These are phyloP conservation scores for Aspergillus bertholletiae DNA, from an alignment of 495 filamentous ascomycete genomes.

Conservation along the genomic window DNA sequence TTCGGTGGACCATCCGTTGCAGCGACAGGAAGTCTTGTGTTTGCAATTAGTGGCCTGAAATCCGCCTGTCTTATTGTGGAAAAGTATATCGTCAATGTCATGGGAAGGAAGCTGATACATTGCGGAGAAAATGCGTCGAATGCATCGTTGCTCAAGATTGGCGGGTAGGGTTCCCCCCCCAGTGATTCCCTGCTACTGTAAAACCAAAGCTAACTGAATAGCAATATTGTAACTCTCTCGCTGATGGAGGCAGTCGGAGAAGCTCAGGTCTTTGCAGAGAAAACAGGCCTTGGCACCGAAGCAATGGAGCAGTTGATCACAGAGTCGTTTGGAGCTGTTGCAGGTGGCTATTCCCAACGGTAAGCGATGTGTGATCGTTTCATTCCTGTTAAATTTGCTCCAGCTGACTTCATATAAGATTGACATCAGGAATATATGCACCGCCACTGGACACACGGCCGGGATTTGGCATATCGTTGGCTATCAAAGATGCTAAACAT, in stretches of 20 bases:
- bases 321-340: not conserved
- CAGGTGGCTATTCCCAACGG: not conserved
- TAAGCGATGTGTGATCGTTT: not conserved
- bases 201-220: no score
- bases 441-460: not conserved
- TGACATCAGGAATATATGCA: not conserved
- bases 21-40: constrained; percentile 17
- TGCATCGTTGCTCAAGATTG: constrained; percentile 17
- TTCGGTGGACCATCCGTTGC: constrained; percentile 23
- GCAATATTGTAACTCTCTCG: constrained; percentile 15
- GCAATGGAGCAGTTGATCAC: constrained; percentile 28
- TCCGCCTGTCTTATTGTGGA: constrained; percentile 6
- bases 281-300: constrained; percentile 28
- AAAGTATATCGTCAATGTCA: constrained; percentile 17
- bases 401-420: not conserved
- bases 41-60: constrained; percentile 15
- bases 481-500: not conserved
- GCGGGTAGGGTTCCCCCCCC: constrained; percentile 2
- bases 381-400: no score
- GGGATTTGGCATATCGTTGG: not conserved
- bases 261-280: constrained; percentile 36
- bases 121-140: constrained; percentile 16
- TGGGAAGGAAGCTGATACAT: constrained; percentile 19
- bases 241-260: constrained; percentile 29
- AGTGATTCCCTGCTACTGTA: no score